Evolutionary conservation across 2,329 filamentous ascomycete species (phyloP), one percentile per base, ranked within the genome.

Genomic region (Claviceps lovelessii): DNA sequence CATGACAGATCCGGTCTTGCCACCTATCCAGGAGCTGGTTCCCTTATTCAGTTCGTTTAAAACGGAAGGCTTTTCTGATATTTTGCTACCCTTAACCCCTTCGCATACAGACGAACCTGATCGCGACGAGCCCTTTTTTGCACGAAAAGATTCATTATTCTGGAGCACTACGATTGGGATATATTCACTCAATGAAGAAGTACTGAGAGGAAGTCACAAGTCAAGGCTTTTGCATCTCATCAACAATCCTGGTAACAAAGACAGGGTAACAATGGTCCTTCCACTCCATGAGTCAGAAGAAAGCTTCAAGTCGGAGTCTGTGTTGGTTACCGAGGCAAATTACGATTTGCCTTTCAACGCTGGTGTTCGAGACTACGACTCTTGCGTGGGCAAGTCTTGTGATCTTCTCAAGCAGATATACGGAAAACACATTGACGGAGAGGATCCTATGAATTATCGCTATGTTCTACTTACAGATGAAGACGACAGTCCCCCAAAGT

Each of bases 41-140:
- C 88, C 88, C 0, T 72, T 93, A 11, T 93, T 93, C 68, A 86
- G 86, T 58, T 77, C 86, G 56, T 84, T 81, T 51, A 89, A 88
- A 61, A 80, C 84, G 1, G 75, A 79, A 48, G 82, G 83, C 5
- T 91, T 87, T 69, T 81, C 78, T 58, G 88, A 94, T 64, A 87
- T 94, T 39, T 68, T 90, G 28, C 85, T 90, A 53, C 88, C 88
- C 0, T 63, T 80, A 73, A 76, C 61, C 53, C 54, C 56, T 76
- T 78, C 31, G 15, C 56, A 60, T 28, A 57, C 58, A 15, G 73
- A 76, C 1, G 69, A 76, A 4, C 72, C 74, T 0, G 71, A 74
- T 39, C 62, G 72, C 5, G 63, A 62, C 31, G 68, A 68, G 60
- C 66, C 64, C 0, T 90, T 87, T 58, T 62, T 70, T 0, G 70